Evolutionary conservation across 805 yeast species (phyloP).

Genomic region (Saccharomyces kudriavzevii): DNA sequence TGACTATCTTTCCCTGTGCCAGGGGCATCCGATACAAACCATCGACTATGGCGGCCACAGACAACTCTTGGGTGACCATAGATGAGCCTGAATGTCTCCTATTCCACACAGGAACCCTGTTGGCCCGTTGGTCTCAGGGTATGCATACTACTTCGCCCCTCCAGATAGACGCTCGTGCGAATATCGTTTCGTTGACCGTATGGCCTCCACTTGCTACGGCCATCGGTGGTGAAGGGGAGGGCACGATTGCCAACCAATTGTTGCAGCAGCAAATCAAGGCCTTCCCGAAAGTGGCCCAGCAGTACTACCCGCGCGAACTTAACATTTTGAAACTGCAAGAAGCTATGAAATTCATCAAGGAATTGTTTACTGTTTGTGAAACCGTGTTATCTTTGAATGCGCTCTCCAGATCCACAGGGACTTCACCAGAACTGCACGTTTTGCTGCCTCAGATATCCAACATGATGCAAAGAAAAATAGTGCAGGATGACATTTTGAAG

Average conservation of each 20-base stretch:
- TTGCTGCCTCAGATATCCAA: conserved; percentile 26
- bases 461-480: conserved; percentile 22
- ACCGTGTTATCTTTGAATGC: conserved; percentile 24
- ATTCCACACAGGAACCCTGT: conserved; percentile 22
- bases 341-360: conserved; percentile 15
- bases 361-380: conserved; percentile 20
- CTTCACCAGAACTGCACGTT: conserved; percentile 15
- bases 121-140: conserved; percentile 17
- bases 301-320: conserved; percentile 17
- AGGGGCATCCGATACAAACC: conserved; percentile 21
- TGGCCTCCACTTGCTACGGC: conserved; percentile 16
- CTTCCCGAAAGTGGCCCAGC: conserved; percentile 20
- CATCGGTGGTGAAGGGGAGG: conserved; percentile 1
- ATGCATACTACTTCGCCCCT: conserved; percentile 19
- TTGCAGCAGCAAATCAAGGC: conserved; percentile 19
- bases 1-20: conserved; percentile 24
- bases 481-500: conserved; percentile 19
- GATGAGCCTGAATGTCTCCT: conserved; percentile 24
- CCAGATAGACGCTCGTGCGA: conserved; percentile 13
- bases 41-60: conserved; percentile 16
- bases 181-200: conserved; percentile 15
- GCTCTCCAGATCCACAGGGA: conserved; percentile 15
- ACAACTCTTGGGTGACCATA: conserved; percentile 20
- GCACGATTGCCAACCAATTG: conserved; percentile 8
- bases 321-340: conserved; percentile 10